These are phyloP conservation scores for Melanogaster broomeanus DNA, from an alignment of 768 basidiomycete genomes.

Conservation along the genomic window DNA sequence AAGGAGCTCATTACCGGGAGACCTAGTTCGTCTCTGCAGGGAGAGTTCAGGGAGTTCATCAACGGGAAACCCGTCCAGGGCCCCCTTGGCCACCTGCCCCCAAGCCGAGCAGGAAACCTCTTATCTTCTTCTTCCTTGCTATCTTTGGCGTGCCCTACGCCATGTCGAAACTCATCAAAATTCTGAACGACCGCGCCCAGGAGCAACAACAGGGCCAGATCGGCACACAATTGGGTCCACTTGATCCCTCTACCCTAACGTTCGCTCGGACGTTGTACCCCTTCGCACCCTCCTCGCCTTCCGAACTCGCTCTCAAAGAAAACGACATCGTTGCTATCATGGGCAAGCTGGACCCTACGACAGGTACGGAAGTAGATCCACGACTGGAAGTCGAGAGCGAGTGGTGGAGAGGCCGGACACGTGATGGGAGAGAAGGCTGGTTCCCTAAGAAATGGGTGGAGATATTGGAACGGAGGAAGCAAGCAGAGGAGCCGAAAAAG, in stretches of 20 bases:
- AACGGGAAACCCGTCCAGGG: conserved; percentile 61
- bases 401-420: conserved; percentile 94
- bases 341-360: conserved; percentile 72
- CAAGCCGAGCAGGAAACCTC: conserved; percentile 83
- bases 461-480: conserved; percentile 53
- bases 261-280: conserved; percentile 84
- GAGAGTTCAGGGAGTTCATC: conserved; percentile 79
- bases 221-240: conserved; percentile 43
- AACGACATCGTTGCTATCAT: conserved; percentile 94
- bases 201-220: conserved; percentile 44
- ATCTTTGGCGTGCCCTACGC: conserved; percentile 91
- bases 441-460: conserved; percentile 92
- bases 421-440: conserved; percentile 93
- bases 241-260: conserved; percentile 78
- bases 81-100: conserved; percentile 42
- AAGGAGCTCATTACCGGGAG: conserved; percentile 58
- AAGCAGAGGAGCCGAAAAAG: conserved; percentile 40
- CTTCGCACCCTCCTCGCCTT: conserved; percentile 71
- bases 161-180: conserved; percentile 86
- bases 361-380: conserved; percentile 68
- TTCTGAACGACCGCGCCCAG: conserved; percentile 67
- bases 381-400: conserved; percentile 62
- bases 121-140: conserved; percentile 91
- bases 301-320: conserved; percentile 80
- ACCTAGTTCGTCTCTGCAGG: conserved; percentile 45